Percentiles rank a stretch among this genome's conserved stretches.
Conservation (phyloP, 2,329 filamentous ascomycete species). For the Hansfordia pulvinata region DNA sequence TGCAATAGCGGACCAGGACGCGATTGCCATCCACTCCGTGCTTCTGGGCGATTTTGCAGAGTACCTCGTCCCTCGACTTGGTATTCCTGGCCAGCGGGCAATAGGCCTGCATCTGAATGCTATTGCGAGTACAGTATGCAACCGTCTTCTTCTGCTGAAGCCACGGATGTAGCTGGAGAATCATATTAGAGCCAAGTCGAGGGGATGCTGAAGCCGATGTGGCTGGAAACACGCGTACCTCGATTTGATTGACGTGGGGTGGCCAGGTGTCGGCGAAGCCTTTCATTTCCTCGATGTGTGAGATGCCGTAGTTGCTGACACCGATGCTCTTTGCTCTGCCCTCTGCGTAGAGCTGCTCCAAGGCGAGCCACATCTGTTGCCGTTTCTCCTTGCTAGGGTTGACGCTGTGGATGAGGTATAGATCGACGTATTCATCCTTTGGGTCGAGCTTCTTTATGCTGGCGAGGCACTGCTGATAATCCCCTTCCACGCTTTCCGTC, state of each 20-base stretch:
- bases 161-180: conserved; percentile 3
- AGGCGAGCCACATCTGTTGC: conserved; percentile 8
- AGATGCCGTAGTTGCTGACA: conserved; percentile 10
- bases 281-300: conserved; percentile 14
- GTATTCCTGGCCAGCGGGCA: conserved; percentile 41
- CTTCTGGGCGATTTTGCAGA: conserved; percentile 42
- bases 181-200: no score
- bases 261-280: conserved; percentile 7
- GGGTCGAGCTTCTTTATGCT: conserved; percentile 20
- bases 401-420: conserved; percentile 25
- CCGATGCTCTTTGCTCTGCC: conserved; percentile 9
- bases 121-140: conserved; percentile 58
- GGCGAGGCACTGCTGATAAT: conserved; percentile 31
- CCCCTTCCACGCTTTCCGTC: conserved; percentile 37
- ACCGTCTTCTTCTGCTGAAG: conserved; percentile 29
- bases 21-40: conserved; percentile 49
- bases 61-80: conserved; percentile 44
- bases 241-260: conserved; percentile 50
- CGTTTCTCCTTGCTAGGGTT: conserved; percentile 5
- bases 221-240: conserved; percentile 33
- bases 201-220: not conserved
- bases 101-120: conserved; percentile 40
- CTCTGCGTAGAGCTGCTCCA: conserved; percentile 7
- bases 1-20: conserved; percentile 52
- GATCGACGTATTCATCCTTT: conserved; percentile 27